A percentile compares a stretch with the other conserved stretches of the same genome.
These are phyloP conservation scores for Peronospora destructor DNA, from an alignment of 352 stramenopile species.

Conservation along the genomic window DNA sequence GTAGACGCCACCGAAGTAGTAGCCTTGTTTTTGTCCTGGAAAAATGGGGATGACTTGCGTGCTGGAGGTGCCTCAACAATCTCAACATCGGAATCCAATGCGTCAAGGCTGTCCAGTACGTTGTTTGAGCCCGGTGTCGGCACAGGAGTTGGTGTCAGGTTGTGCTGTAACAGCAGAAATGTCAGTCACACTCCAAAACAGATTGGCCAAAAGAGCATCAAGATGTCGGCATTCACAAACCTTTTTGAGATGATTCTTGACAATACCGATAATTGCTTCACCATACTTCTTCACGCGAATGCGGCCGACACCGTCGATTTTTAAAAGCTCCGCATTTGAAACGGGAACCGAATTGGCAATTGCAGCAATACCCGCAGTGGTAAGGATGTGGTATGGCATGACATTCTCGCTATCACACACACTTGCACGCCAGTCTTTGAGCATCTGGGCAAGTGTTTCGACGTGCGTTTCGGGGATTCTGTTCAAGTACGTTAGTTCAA, in stretches of 20 bases:
- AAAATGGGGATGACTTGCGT: slow-evolving; percentile 44
- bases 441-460: slow-evolving; percentile 62
- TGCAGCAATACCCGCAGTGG: slow-evolving; percentile 66
- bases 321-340: slow-evolving; percentile 64
- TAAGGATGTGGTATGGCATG: slow-evolving; percentile 86
- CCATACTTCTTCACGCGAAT: slow-evolving; percentile 85
- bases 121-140: slow-evolving; percentile 12
- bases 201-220: neutral
- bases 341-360: slow-evolving; percentile 77
- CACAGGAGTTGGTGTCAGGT: slow-evolving; percentile 43
- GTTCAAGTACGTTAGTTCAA: neutral
- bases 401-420: slow-evolving; percentile 81
- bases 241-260: slow-evolving; percentile 73
- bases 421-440: slow-evolving; percentile 83
- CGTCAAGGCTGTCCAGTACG: slow-evolving; percentile 28
- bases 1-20: slow-evolving; percentile 10
- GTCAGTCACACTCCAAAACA: slow-evolving; percentile 3
- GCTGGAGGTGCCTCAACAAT: slow-evolving; percentile 17
- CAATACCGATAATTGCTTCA: slow-evolving; percentile 75
- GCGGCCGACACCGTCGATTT: slow-evolving; percentile 75
- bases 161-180: slow-evolving; percentile 36
- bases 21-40: slow-evolving; percentile 28
- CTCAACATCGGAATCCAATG: slow-evolving; percentile 22
- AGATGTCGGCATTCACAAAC: slow-evolving; percentile 21
- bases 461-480: slow-evolving; percentile 69